Percentiles rank a stretch among this genome's conserved stretches.
phyloP scores from a whole-genome alignment of 2,329 filamentous ascomycete species.

The Sclerotinia minor region DNA sequence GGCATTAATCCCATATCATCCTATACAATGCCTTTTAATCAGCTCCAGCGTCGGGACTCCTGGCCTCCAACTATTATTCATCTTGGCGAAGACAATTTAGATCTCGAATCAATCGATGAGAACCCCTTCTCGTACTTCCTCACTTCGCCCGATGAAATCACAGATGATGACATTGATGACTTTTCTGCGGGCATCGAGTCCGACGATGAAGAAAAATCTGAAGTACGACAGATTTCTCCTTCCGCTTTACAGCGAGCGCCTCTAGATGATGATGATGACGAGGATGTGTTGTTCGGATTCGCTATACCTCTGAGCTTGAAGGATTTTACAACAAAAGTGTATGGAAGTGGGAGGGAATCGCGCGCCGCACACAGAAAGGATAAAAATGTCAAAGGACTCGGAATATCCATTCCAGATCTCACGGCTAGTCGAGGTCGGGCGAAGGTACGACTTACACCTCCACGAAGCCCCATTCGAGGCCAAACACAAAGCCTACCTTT shows the following conservation, averaged over 20 bases:
- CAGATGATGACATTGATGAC: conserved; percentile 38
- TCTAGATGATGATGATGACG: conserved; percentile 30
- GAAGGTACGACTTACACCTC: conserved; percentile 31
- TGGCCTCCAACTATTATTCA: conserved; percentile 42
- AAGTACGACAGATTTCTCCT: conserved; percentile 40
- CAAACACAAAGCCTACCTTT: conserved; percentile 36
- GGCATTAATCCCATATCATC: not conserved
- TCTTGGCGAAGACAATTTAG: conserved; percentile 30
- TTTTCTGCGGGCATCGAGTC: conserved; percentile 42
- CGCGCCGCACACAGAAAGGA: conserved; percentile 27
- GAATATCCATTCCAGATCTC: conserved; percentile 33
- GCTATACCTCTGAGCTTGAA: conserved; percentile 38
- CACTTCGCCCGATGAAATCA: conserved; percentile 38
- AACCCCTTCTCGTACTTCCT: conserved; percentile 43
- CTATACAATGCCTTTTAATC: conserved; percentile 27
- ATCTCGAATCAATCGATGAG: conserved; percentile 38
- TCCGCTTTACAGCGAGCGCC: conserved; percentile 35
- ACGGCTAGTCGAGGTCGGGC: conserved; percentile 34
- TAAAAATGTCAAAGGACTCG: conserved; percentile 33
- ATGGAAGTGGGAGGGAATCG: conserved; percentile 31
- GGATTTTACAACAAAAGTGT: conserved; percentile 34
- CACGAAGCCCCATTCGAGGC: conserved; percentile 32
- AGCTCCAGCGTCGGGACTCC: conserved; percentile 39
- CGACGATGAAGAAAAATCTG: conserved; percentile 28
- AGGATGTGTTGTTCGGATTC: conserved; percentile 32